A percentile compares a stretch with the other conserved stretches of the same genome.
phyloP scores from a whole-genome alignment of 1,284 basidiomycete genomes.

The Jaminaea rosea region DNA sequence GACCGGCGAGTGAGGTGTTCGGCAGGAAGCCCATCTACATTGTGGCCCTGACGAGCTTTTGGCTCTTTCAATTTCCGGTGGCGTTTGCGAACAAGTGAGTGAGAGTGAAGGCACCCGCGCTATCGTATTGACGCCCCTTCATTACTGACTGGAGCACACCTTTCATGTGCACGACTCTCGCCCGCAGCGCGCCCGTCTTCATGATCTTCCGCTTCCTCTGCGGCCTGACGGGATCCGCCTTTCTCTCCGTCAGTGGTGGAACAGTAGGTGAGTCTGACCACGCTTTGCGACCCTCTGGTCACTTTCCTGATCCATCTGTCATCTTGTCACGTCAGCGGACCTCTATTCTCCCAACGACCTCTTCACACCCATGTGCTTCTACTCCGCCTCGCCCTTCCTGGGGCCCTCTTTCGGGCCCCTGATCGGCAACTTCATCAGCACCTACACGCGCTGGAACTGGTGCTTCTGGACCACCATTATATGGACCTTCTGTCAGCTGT shows the following conservation, averaged over 20 bases:
- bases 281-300: too few relatives aligned
- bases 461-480: slow-evolving; percentile 63
- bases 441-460: slow-evolving; percentile 60
- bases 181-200: slow-evolving; percentile 50
- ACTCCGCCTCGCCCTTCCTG: slow-evolving; percentile 45
- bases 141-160: too few relatives aligned
- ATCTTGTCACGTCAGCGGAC: neutral
- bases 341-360: neutral
- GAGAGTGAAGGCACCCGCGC: too few relatives aligned
- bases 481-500: slow-evolving; percentile 2
- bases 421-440: slow-evolving; percentile 1
- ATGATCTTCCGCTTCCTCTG: slow-evolving; percentile 64
- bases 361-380: slow-evolving; percentile 3
- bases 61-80: slow-evolving; percentile 57
- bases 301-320: neutral
- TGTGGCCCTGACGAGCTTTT: slow-evolving; percentile 20
- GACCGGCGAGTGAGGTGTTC: slow-evolving; percentile 56
- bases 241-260: slow-evolving; percentile 70
- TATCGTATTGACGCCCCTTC: too few relatives aligned
- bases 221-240: slow-evolving; percentile 59
- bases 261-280: slow-evolving; percentile 50
- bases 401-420: slow-evolving; percentile 4
- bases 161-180: too few relatives aligned
- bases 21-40: slow-evolving; percentile 48
- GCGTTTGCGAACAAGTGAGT: slow-evolving; percentile 57